A percentile compares a stretch with the other conserved stretches of the same genome.
phyloP scores from a whole-genome alignment of 371 early-diverging fungal genomes.

The Mucor piriformis region DNA sequence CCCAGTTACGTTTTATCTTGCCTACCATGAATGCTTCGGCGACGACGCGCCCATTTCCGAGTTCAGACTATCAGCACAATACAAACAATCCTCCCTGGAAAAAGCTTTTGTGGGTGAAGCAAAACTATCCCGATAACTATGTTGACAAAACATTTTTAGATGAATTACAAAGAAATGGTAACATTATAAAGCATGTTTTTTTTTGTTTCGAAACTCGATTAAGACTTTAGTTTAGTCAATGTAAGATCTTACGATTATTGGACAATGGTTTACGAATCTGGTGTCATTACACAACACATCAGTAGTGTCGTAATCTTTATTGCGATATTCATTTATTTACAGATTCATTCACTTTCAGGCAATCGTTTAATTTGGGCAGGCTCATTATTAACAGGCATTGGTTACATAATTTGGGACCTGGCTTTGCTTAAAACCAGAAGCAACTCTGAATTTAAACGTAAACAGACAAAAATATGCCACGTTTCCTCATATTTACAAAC shows the following conservation, averaged over 20 bases:
- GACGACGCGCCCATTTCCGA: not conserved
- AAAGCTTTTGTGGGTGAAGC: slow-evolving; percentile 86
- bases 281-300: slow-evolving; percentile 85
- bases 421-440: slow-evolving; percentile 53
- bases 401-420: slow-evolving; percentile 72
- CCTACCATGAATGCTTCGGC: not conserved
- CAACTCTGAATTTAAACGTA: slow-evolving; percentile 59
- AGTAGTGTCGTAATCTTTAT: slow-evolving; percentile 83
- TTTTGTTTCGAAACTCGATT: too few relatives aligned
- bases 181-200: not conserved
- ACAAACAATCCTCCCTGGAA: slow-evolving; percentile 74
- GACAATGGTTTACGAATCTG: slow-evolving; percentile 72
- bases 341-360: slow-evolving; percentile 58
- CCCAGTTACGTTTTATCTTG: not conserved
- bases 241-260: slow-evolving; percentile 77
- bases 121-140: slow-evolving; percentile 92
- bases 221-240: slow-evolving; percentile 48
- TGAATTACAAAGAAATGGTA: slow-evolving; percentile 89
- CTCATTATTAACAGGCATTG: slow-evolving; percentile 58
- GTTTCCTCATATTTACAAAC: too few relatives aligned
- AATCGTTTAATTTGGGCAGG: slow-evolving; percentile 64
- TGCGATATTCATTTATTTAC: slow-evolving; percentile 81
- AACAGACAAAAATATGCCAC: slow-evolving; percentile 13
- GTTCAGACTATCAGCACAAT: slow-evolving; percentile 51
- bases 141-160: slow-evolving; percentile 88